Evolutionary conservation across 805 yeast species (phyloP).

Genomic region (Starmerella apis): DNA sequence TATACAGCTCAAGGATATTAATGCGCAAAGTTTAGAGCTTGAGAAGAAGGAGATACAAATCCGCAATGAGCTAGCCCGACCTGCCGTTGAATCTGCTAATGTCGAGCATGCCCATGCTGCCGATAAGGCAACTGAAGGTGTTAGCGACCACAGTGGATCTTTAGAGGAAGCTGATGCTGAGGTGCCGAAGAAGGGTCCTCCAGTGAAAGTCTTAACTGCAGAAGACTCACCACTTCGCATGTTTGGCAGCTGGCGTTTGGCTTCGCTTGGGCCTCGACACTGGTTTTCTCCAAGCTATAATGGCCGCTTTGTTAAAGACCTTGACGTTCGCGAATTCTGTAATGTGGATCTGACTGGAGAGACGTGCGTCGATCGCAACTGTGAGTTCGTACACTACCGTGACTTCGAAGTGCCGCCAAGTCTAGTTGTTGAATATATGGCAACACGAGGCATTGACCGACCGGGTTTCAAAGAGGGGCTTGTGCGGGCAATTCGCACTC

Average conservation of each 20-base stretch:
- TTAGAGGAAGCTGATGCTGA: not conserved
- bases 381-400: slow-evolving; percentile 20
- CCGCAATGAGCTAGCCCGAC: slow-evolving; percentile 6
- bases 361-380: slow-evolving; percentile 11
- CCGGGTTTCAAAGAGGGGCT: slow-evolving; percentile 15
- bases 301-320: slow-evolving; percentile 17
- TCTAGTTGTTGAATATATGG: slow-evolving; percentile 19
- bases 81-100: not conserved
- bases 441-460: slow-evolving; percentile 13
- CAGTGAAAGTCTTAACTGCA: slow-evolving; percentile 7
- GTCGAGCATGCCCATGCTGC: not conserved
- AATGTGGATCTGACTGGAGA: slow-evolving; percentile 13
- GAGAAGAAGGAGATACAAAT: slow-evolving; percentile 11
- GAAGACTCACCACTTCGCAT: slow-evolving; percentile 17
- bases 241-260: slow-evolving; percentile 22
- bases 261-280: slow-evolving; percentile 14
- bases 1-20: slow-evolving; percentile 6
- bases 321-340: slow-evolving; percentile 16
- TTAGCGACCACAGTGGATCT: too few relatives aligned
- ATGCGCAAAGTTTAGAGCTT: slow-evolving; percentile 6
- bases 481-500: slow-evolving; percentile 3
- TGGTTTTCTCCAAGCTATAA: slow-evolving; percentile 22
- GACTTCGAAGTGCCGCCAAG: slow-evolving; percentile 18
- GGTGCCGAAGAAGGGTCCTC: not conserved
- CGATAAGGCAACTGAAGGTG: not conserved